Evolutionary conservation across 2,329 filamentous ascomycete species (phyloP).

Genomic region (Botrytis pseudocinerea): DNA sequence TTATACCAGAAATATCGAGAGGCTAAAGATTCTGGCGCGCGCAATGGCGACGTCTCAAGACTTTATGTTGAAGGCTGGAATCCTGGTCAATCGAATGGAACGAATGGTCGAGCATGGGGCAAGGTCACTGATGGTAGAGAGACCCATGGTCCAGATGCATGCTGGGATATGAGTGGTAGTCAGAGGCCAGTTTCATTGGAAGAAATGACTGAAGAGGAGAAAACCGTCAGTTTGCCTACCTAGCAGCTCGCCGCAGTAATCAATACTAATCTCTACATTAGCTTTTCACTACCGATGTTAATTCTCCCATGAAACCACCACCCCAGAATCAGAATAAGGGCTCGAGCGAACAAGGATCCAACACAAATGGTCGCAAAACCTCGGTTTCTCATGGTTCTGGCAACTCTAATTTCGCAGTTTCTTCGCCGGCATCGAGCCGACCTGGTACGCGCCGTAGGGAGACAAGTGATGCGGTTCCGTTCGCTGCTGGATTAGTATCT

Average conservation of each 20-base stretch:
- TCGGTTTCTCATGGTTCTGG: conserved; percentile 70
- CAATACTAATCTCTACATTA: conserved; percentile 45
- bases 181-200: conserved; percentile 70
- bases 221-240: conserved; percentile 50
- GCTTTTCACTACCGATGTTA: conserved; percentile 84
- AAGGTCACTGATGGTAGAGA: conserved; percentile 74
- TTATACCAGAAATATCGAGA: conserved; percentile 62
- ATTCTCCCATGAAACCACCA: conserved; percentile 87
- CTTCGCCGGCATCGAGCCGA: conserved; percentile 71
- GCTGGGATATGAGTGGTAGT: conserved; percentile 77
- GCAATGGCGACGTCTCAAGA: conserved; percentile 60
- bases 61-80: conserved; percentile 79
- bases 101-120: conserved; percentile 66
- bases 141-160: conserved; percentile 82
- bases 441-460: conserved; percentile 80
- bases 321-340: conserved; percentile 64
- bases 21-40: conserved; percentile 45
- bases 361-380: conserved; percentile 71
- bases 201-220: conserved; percentile 66
- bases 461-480: conserved; percentile 68
- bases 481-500: conserved; percentile 51
- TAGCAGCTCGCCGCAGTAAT: conserved; percentile 18
- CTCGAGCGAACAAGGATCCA: conserved; percentile 55
- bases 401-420: conserved; percentile 64
- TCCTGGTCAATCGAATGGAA: conserved; percentile 68